Conservation (phyloP, 169 alveolate species). For the Cyclospora cayetanensis region DNA sequence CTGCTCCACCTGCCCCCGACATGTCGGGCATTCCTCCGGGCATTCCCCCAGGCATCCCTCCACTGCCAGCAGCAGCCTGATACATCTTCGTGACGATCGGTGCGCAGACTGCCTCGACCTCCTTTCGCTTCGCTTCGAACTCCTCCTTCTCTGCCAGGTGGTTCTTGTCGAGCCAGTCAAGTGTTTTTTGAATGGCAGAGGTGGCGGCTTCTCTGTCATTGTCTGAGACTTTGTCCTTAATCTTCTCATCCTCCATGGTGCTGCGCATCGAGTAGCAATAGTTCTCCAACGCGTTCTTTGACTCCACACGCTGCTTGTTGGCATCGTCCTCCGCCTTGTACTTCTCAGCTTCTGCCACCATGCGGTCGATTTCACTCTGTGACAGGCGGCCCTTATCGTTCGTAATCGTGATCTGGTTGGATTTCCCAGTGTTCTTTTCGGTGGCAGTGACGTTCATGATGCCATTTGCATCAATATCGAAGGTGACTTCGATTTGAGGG, state of each 20-base stretch:
- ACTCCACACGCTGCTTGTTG: conserved; percentile 91
- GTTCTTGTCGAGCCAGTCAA: conserved; percentile 95
- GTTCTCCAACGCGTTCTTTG: conserved; percentile 94
- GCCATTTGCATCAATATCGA: conserved; percentile 98
- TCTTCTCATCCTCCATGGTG: conserved; percentile 92
- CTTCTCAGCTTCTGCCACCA: conserved; percentile 97
- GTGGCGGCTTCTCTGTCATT: conserved; percentile 90
- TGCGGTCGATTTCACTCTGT: conserved; percentile 94
- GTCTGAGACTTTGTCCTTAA: conserved; percentile 93
- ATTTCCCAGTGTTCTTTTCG: conserved; percentile 96
- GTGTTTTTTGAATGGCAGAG: conserved; percentile 89
- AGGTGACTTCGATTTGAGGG: conserved; percentile 98
- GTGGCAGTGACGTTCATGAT: conserved; percentile 96
- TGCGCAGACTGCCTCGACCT: conserved; percentile 94
- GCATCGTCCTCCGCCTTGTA: conserved; percentile 95
- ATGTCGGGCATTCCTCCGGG: conserved; percentile 93
- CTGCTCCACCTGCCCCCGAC: conserved; percentile 91
- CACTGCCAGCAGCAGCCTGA: conserved; percentile 95
- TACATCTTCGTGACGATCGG: conserved; percentile 95
- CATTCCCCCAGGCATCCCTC: conserved; percentile 87
- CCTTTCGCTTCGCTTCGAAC: conserved; percentile 95
- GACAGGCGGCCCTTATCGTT: conserved; percentile 97
- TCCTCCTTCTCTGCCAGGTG: conserved; percentile 95
- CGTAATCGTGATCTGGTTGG: conserved; percentile 95
- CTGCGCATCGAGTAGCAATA: conserved; percentile 94